Evolutionary conservation across 2,329 filamentous ascomycete genomes (phyloP).

Genomic region (Chaetomium olivaceum): DNA sequence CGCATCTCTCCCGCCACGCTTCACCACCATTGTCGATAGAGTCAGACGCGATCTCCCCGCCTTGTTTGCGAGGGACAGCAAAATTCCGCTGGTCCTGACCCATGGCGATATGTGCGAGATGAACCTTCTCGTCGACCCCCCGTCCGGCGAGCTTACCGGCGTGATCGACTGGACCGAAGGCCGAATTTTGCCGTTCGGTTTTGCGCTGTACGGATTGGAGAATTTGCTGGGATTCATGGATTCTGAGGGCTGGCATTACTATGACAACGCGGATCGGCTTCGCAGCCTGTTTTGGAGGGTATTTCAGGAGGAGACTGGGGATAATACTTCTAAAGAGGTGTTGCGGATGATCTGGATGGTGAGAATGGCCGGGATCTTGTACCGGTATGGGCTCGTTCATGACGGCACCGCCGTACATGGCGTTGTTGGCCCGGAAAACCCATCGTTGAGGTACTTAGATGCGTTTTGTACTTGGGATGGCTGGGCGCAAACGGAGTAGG

Average conservation of each 20-base stretch:
- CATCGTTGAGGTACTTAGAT: neutral
- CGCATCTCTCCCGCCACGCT: slow-evolving; percentile 5
- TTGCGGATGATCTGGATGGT: neutral
- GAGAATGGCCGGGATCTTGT: neutral
- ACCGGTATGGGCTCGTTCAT: neutral
- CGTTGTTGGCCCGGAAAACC: neutral
- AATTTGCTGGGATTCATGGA: slow-evolving; percentile 27
- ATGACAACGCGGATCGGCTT: neutral
- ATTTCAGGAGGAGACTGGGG: neutral
- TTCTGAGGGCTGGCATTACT: neutral
- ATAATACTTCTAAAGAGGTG: neutral
- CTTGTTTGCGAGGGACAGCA: slow-evolving; percentile 19
- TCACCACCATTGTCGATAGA: neutral
- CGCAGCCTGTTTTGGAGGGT: neutral
- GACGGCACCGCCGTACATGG: neutral
- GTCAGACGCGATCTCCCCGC: slow-evolving; percentile 5
- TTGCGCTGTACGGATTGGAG: slow-evolving; percentile 36
- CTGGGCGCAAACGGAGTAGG: too few relatives aligned
- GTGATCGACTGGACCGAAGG: slow-evolving; percentile 38
- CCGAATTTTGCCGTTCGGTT: slow-evolving; percentile 36
- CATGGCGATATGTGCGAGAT: slow-evolving; percentile 36
- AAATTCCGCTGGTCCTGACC: slow-evolving; percentile 31
- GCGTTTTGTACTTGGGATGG: neutral
- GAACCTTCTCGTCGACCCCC: slow-evolving; percentile 35
- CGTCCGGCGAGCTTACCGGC: slow-evolving; percentile 36